Base-by-base conservation (phyloP, 108 stramenopile species). In the Cylindrotheca fusiformis region DNA sequence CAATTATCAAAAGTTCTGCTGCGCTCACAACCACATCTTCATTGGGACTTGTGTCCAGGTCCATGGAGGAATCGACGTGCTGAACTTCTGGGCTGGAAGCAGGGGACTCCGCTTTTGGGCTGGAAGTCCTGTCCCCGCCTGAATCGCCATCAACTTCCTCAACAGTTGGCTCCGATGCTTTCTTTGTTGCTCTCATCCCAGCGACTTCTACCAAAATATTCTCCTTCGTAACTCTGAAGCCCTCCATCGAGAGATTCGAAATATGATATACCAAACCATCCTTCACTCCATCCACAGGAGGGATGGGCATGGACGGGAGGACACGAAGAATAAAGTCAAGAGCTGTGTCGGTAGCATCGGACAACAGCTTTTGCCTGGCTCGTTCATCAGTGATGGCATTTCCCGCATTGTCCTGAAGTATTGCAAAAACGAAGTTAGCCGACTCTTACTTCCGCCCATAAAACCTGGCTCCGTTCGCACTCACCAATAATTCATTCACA, bases 201-300 rank as follows among this genome's bases (percentile, higher is more conserved):
- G 94, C 94, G 64, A 95, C 75, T 71, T 89, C 86, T 22, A 91
- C 89, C 31, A 76, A 47, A 51, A 95, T 91, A 50, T 90, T 85
- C 65, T 95, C 90, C 58, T 95, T 92, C 56, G 69, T 74, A 1
- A 94, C 86, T 60, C 86, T 91, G 75, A 94, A 94, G 5, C 89
- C 93, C 62, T 90, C 82, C 85, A 94, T 80, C 2, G 88, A 90
- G 6, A 94, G 76, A 52, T 94, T 91, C 0, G 85, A 87, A 29
- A 94, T 68, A 48, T 87, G 74, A 62, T 91, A 94, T 6, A 94
- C 76, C 44, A 91, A 61, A 20, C 93, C 93, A 71, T 94, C 93
- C 49, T 80, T 75, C 17, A 87, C 93, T 31, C 93, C 93, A 51
- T 91, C 90, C 65, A 94, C 86, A 14, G 92, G 92, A 12, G 92